Evolutionary conservation across 108 stramenopile species (phyloP).

Genomic region (Fragilariopsis cylindrus): DNA sequence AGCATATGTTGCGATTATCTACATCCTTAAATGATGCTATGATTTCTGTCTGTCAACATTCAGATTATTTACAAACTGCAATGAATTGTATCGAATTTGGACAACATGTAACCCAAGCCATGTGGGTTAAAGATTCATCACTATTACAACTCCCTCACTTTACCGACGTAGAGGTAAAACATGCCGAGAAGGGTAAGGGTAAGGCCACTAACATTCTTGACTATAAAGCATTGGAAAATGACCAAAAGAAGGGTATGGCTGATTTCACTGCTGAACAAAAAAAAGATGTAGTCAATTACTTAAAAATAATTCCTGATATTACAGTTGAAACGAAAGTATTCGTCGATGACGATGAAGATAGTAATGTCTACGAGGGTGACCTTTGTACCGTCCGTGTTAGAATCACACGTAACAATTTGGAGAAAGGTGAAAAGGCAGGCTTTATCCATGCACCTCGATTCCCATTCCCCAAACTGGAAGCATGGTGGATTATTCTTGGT

Average conservation of each 20-base stretch:
- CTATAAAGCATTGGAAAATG: conserved; percentile 76
- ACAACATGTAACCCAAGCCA: conserved; percentile 90
- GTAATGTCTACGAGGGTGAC: conserved; percentile 94
- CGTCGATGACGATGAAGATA: conserved; percentile 96
- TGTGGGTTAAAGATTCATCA: conserved; percentile 87
- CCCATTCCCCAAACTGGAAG: conserved; percentile 88
- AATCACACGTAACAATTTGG: conserved; percentile 88
- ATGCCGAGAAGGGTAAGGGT: conserved; percentile 64
- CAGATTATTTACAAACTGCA: conserved; percentile 84
- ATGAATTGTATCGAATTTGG: conserved; percentile 89
- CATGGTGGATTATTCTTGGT: conserved; percentile 95
- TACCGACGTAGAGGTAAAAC: conserved; percentile 74
- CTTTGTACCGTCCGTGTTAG: conserved; percentile 90
- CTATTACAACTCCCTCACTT: conserved; percentile 93
- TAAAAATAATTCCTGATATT: conserved; percentile 84
- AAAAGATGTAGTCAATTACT: conserved; percentile 78
- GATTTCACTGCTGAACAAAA: conserved; percentile 82
- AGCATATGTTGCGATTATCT: conserved; percentile 81
- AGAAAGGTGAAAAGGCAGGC: conserved; percentile 84
- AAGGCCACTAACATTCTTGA: conserved; percentile 55
- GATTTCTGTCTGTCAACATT: conserved; percentile 92
- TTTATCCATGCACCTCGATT: conserved; percentile 92
- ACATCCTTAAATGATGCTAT: conserved; percentile 93
- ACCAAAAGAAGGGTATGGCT: conserved; percentile 83
- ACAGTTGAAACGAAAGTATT: conserved; percentile 79